Evolutionary conservation across 345 rosid species (phyloP), one percentile per base, ranked within the genome.

Genomic region (Garcia nutans): DNA sequence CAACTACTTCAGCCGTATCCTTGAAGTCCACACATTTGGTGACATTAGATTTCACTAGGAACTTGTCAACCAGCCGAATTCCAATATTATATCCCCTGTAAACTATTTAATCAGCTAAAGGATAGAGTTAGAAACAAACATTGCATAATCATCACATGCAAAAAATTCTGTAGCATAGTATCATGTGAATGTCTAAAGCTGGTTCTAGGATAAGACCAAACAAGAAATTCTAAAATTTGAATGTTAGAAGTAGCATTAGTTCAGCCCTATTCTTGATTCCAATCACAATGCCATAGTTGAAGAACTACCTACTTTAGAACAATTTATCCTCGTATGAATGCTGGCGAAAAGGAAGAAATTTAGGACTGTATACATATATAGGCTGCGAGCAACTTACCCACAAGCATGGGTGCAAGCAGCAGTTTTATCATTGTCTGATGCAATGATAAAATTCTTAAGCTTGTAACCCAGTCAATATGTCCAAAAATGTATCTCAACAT

Each of bases 51-150:
- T 91, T 95, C 52, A 96, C 97, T 42, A 95, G 83, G 80, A 93
- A 93, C 86, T 95, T 96, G 76, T 95, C 98, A 79, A 93, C 85
- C 76, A 91, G 82, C 67, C 96, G 82, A 73, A 91, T 87, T 59
- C 98, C 97, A 75, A 91, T 93, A 65, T 91, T 95, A 79, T 91
- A 91, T 61, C 99, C 99, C 98, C 96, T 93, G 85, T 78, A 86
- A 71, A 68, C 68, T 3, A 74, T 65, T 54, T 12, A 74, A 17
- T 11, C 68, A 66, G 67, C 28, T 69, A 68, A 37, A 20, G 44
- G 37, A 68, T 55, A 9, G 23, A 58, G 19, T 20, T 69, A 57
- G 31, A 68, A 24, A 67, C 56, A 17, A 20, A 58, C 60, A 42
- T 19, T 66, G 6, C 41, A 47, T 66, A 66, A 20, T 42, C 23